A percentile compares a stretch with the other conserved stretches of the same genome.
phyloP scores from a whole-genome alignment of 2,329 filamentous ascomycete genomes.

The Coniochaeta ligniaria region DNA sequence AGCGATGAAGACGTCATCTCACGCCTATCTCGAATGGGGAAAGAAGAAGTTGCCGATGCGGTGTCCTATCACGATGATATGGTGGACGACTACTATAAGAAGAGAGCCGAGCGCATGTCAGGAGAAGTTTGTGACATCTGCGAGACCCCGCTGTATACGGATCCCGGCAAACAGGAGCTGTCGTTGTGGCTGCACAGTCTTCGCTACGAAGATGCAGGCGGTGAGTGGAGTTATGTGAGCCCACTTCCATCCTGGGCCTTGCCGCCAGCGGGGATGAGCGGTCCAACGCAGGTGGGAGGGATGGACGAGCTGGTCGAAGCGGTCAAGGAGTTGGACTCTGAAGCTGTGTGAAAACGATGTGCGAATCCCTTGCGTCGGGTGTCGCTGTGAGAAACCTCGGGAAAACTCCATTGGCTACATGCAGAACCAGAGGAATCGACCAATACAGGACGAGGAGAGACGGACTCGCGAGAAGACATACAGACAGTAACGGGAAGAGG shows the following conservation, averaged over 20 bases:
- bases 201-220: conserved; percentile 77
- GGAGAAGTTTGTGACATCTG: conserved; percentile 76
- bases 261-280: conserved; percentile 65
- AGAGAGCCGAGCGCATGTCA: conserved; percentile 88
- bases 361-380: neutral
- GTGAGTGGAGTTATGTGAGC: conserved; percentile 82
- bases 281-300: conserved; percentile 60
- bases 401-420: neutral
- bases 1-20: conserved; percentile 87
- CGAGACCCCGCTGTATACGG: conserved; percentile 83
- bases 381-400: neutral
- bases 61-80: conserved; percentile 92
- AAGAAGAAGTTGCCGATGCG: conserved; percentile 84
- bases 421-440: neutral
- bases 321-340: conserved; percentile 34
- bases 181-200: conserved; percentile 91
- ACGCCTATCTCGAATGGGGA: conserved; percentile 82
- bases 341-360: neutral
- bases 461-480: neutral
- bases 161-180: conserved; percentile 83
- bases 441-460: neutral
- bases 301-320: conserved; percentile 53
- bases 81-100: conserved; percentile 82
- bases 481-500: neutral
- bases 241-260: conserved; percentile 80